phyloP scores from a whole-genome alignment of 805 yeast genomes.

The Lipomyces lipofer region DNA sequence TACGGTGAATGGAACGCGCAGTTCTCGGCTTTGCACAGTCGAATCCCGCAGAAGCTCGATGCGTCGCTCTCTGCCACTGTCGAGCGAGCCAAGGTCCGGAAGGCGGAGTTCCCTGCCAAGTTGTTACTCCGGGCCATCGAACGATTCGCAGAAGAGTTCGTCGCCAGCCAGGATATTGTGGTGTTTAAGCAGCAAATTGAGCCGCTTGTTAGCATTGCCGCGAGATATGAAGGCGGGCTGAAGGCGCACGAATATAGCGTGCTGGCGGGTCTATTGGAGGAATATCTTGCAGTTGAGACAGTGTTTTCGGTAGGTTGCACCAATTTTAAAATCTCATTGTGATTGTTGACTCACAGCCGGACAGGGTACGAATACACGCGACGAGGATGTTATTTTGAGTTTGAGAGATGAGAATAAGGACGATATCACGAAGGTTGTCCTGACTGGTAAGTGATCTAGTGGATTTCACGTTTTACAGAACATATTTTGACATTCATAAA shows the following conservation, averaged over 20 bases:
- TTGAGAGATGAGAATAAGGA: constrained; percentile 86
- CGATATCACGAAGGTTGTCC: constrained; percentile 70
- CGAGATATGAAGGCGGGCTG: constrained; percentile 70
- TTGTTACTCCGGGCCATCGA: constrained; percentile 72
- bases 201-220: constrained; percentile 73
- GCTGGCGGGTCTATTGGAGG: constrained; percentile 65
- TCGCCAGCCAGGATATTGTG: constrained; percentile 46
- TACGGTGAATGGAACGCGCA: constrained; percentile 87
- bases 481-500: constrained; percentile 32
- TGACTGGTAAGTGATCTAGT: constrained; percentile 36
- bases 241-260: constrained; percentile 79
- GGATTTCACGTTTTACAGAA: no score
- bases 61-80: constrained; percentile 62
- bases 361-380: constrained; percentile 66
- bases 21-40: constrained; percentile 86
- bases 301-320: constrained; percentile 53
- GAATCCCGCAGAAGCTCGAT: constrained; percentile 80
- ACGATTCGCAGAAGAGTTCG: constrained; percentile 56
- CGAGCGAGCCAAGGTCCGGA: constrained; percentile 62
- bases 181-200: constrained; percentile 60
- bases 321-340: no score
- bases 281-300: constrained; percentile 75
- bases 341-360: no score
- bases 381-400: constrained; percentile 83
- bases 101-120: constrained; percentile 91